Evolutionary conservation across 2,329 filamentous ascomycete genomes (phyloP), one percentile per base, ranked within the genome.

Genomic region (Helicocarpus griseus): DNA sequence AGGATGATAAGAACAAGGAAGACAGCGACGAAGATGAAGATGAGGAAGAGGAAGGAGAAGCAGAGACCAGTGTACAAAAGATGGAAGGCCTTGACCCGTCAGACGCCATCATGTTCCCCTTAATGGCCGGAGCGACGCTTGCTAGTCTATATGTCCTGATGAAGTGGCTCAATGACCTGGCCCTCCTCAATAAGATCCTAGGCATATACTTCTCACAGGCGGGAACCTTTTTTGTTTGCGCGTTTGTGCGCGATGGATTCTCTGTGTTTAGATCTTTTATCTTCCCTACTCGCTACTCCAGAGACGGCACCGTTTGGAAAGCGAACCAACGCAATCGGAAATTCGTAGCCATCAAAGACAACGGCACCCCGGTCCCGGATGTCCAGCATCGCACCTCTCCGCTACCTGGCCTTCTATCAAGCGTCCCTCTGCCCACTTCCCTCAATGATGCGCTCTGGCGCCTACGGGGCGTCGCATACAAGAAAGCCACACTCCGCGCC

Each of bases 131-230:
- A 1, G 62, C 75, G 8, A 81, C 85, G 1, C 79, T 97, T 7
- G 77, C 82, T 39, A 82, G 82, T 4, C 75, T 97, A 11, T 97
- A 97, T 72, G 84, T 90, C 60, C 75, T 95, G 54, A 89, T 97
- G 64, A 89, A 94, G 66, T 93, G 85, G 79, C 79, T 96, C 51
- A 77, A 91, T 57, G 87, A 95, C 61, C 84, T 89, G 0, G 76
- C 82, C 9, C 73, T 94, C 21, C 71, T 97, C 61, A 96, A 91
- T 72, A 87, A 85, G 68, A 79, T 94, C 36, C 73, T 97, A 21
- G 84, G 87, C 36, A 82, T 79, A 62, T 96, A 97, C 73, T 90
- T 95, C 69, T 87, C 86, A 2, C 68, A 81, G 53, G 82, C 91
- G 63, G 88, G 87, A 0, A 69, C 94, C n/a, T 83, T 86, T 55